Conservation (phyloP, 2,329 filamentous ascomycete species). For the Chrysoporthe deuterocubensis region DNA sequence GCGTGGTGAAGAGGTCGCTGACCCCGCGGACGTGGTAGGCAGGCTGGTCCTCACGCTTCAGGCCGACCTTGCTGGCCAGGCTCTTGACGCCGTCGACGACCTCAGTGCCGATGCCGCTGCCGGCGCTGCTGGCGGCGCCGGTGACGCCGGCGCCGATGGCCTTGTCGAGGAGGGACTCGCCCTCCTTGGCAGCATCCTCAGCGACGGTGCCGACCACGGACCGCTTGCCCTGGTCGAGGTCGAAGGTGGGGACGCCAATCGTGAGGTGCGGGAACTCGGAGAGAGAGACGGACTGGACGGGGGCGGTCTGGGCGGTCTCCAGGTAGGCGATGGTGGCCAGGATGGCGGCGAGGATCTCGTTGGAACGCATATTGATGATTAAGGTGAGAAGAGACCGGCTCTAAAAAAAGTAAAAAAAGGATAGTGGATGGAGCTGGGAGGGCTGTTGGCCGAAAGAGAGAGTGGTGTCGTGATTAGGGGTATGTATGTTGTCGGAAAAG, state of each 20-base stretch:
- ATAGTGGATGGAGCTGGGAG: background rate
- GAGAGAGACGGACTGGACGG: background rate
- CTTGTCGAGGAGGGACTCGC: constrained; percentile 11
- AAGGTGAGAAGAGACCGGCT: constrained; percentile 9
- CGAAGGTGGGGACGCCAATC: background rate
- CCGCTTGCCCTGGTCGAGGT: background rate
- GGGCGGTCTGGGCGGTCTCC: constrained; percentile 7
- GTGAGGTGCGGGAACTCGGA: background rate
- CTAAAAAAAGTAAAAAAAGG: background rate
- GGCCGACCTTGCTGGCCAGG: constrained; percentile 8
- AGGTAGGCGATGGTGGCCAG: constrained; percentile 17
- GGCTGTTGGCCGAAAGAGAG: background rate
- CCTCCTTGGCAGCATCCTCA: constrained; percentile 1
- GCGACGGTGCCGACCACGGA: background rate
- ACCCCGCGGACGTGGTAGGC: constrained; percentile 3
- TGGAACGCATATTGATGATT: constrained; percentile 9
- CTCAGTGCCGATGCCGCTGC: constrained; percentile 2
- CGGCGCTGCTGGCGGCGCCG: background rate
- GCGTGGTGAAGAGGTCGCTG: background rate
- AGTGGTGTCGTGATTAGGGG: background rate
- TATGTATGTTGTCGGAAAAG: background rate
- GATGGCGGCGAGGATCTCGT: constrained; percentile 11
- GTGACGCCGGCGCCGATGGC: background rate
- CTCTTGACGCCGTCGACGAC: constrained; percentile 5
- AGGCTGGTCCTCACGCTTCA: constrained; percentile 1